These are phyloP conservation scores for Penicillium sp. DNA, from an alignment of 2,329 filamentous ascomycete species.

Conservation along the genomic window DNA sequence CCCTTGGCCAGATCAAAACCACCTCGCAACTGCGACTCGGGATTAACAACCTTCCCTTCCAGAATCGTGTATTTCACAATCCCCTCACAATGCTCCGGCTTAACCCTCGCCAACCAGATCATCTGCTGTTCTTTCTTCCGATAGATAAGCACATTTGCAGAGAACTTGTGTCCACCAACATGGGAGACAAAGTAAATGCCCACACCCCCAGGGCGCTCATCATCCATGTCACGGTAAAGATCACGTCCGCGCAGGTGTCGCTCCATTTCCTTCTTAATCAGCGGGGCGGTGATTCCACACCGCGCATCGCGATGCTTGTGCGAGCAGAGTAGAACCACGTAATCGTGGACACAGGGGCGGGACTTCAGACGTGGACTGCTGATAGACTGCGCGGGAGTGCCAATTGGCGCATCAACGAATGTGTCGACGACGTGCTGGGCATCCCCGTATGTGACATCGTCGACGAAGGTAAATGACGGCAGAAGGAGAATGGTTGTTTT, in stretches of 20 bases:
- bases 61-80: conserved; percentile 79
- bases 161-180: conserved; percentile 90
- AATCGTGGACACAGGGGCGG: conserved; percentile 42
- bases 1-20: conserved; percentile 75
- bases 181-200: conserved; percentile 91
- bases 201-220: conserved; percentile 77
- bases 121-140: conserved; percentile 48
- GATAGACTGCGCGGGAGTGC: not conserved
- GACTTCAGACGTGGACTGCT: not conserved
- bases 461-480: not conserved
- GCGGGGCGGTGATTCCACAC: conserved; percentile 82
- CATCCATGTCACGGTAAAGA: conserved; percentile 76
- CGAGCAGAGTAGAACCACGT: conserved; percentile 82
- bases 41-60: conserved; percentile 85
- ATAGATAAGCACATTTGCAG: conserved; percentile 86
- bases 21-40: conserved; percentile 73
- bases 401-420: not conserved
- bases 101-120: conserved; percentile 83
- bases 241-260: conserved; percentile 75
- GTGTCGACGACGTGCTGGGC: not conserved
- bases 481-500: not conserved
- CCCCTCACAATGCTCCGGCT: conserved; percentile 82
- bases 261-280: conserved; percentile 76
- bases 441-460: not conserved
- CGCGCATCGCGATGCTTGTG: conserved; percentile 84